Conservation (phyloP, 176 grass and related monocot species). For the Coix lacrymajobi region DNA sequence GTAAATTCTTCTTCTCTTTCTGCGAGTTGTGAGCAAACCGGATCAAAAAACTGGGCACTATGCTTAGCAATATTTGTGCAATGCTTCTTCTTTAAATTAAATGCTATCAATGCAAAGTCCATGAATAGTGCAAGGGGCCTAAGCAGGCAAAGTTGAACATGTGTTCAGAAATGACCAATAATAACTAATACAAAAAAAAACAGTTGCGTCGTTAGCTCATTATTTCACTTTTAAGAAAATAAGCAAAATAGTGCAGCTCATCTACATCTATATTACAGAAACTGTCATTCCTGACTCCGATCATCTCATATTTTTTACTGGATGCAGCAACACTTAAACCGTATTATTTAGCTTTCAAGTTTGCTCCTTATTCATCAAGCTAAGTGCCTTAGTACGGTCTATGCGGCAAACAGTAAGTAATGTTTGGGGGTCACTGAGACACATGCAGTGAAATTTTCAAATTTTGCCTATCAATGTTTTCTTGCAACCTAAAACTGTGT, state of each 20-base stretch:
- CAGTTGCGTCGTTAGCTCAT: background rate
- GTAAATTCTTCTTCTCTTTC: conserved; percentile 98
- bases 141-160: background rate
- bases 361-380: background rate
- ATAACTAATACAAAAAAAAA: background rate
- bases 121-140: background rate
- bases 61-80: background rate
- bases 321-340: background rate
- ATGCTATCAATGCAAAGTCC: background rate
- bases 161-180: background rate
- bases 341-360: background rate
- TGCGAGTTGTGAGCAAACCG: conserved; percentile 32
- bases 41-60: conserved; percentile 5
- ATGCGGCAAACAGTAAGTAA: background rate
- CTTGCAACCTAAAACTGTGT: background rate
- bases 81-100: background rate
- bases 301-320: background rate
- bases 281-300: background rate
- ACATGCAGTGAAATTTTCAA: background rate
- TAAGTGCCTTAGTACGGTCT: background rate
- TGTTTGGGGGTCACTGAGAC: background rate
- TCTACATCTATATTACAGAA: background rate
- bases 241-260: background rate
- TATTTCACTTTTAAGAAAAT: background rate
- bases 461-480: background rate